Evolutionary conservation across 2,329 filamentous ascomycete genomes (phyloP), one percentile per base, ranked within the genome.

Genomic region (Elsinoe necatrix): DNA sequence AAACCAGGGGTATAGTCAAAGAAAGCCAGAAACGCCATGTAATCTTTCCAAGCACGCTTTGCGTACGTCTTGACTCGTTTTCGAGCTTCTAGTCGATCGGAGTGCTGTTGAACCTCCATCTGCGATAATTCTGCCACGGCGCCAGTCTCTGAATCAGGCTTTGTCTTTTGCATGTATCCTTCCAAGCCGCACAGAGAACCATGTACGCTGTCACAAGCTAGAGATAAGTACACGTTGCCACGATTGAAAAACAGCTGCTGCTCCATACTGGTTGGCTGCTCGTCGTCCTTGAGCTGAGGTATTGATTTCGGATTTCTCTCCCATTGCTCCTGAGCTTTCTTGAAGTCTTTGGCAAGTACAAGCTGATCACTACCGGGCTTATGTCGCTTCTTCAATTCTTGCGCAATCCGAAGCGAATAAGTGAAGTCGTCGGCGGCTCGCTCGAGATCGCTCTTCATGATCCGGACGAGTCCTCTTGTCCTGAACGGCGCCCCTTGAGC

Each of bases 1-100:
- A 87, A 69, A 50, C 86, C 80, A 0, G 87, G 86, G 0, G 88
- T 87, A 70, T 93, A 93, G 64, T 93, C 86, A 61, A 93, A 84
- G 58, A 83, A 76, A 0, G 82, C 81, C 37, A 95, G 73, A 66
- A 88, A 93, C 20, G 80, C 75, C 63, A 84, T 75, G 66, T 87
- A 90, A 70, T 93, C 88, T 58, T 84, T 80, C 20, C 93, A 71
- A 0, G 88, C 87, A 56, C 84, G 80, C 69, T 88, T 91, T 2
- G 88, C 88, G 69, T 86, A 84, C 0, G 78, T 77, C 63, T 87
- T 87, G 62, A 92, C 84, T 23, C 79, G 72, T 68, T 86, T 89
- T 43, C 85, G 79, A 43, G 80, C 79, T 60, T 86, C 82, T 21
- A 81, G 69, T 56, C 78, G 74, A 65, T 23, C 25, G 3, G 2